Conservation (phyloP, 495 filamentous ascomycete genomes). For the Xeromyces bisporus region DNA sequence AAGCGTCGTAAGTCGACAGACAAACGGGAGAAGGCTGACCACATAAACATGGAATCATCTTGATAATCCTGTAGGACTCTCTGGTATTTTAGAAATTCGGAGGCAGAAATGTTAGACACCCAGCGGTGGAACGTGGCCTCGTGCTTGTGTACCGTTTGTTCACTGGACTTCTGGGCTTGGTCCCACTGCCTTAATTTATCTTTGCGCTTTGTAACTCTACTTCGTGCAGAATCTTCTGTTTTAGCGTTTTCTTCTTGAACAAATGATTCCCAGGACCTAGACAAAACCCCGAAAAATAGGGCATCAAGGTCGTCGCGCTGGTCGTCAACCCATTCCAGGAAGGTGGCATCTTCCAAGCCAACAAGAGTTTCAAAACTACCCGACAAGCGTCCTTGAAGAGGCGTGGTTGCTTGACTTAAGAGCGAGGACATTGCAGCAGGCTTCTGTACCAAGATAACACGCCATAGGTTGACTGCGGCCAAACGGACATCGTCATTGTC, state of each 20-base stretch:
- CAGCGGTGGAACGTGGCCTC: constrained; percentile 73
- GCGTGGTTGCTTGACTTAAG: constrained; percentile 46
- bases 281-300: constrained; percentile 63
- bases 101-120: constrained; percentile 85
- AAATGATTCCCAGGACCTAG: constrained; percentile 70
- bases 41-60: constrained; percentile 62
- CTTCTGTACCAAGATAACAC: constrained; percentile 85
- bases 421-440: constrained; percentile 62
- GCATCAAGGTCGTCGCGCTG: constrained; percentile 64
- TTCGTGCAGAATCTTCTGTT: constrained; percentile 53
- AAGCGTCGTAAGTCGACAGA: constrained; percentile 56
- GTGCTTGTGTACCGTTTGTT: constrained; percentile 58
- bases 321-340: constrained; percentile 75
- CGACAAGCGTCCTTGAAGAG: constrained; percentile 54
- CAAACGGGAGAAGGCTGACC: constrained; percentile 54
- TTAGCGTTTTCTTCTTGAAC: constrained; percentile 60
- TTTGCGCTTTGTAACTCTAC: constrained; percentile 51
- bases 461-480: constrained; percentile 68
- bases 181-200: constrained; percentile 72
- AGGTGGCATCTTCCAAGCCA: constrained; percentile 72
- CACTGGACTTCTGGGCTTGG: constrained; percentile 42
- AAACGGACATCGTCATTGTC: constrained; percentile 44
- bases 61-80: constrained; percentile 78
- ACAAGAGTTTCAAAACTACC: constrained; percentile 68
- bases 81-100: constrained; percentile 83